Evolutionary conservation across 2,329 filamentous ascomycete species (phyloP).

Genomic region (Ilyonectria mors-panacis): DNA sequence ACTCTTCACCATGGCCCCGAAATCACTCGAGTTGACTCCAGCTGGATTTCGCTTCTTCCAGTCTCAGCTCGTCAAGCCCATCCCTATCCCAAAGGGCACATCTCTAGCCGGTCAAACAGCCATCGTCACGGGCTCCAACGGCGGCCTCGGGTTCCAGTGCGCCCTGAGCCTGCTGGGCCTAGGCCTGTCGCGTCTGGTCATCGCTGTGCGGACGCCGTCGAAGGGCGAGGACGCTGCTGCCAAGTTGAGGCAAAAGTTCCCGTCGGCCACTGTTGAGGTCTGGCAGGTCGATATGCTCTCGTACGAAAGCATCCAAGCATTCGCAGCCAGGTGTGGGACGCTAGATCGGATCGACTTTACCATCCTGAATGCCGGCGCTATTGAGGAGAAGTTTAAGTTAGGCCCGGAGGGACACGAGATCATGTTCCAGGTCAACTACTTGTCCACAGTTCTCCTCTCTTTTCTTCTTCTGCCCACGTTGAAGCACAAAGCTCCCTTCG

Average conservation of each 20-base stretch:
- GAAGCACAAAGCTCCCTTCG: conserved; percentile 43
- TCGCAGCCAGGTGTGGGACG: conserved; percentile 54
- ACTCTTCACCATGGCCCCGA: conserved; percentile 39
- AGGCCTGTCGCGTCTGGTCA: conserved; percentile 59
- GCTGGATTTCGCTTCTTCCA: conserved; percentile 41
- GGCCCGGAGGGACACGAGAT: conserved; percentile 56
- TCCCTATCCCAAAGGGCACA: conserved; percentile 37
- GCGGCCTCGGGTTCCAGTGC: conserved; percentile 64
- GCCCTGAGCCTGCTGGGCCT: conserved; percentile 57
- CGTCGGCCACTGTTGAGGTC: conserved; percentile 59
- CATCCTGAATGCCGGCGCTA: conserved; percentile 62
- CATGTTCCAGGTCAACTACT: conserved; percentile 58
- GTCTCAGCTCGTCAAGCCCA: conserved; percentile 47
- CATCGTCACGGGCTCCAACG: conserved; percentile 66
- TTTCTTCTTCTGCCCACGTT: conserved; percentile 53
- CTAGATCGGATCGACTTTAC: conserved; percentile 59
- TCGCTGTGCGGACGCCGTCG: conserved; percentile 60
- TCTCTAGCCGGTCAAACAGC: conserved; percentile 56
- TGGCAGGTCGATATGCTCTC: conserved; percentile 65
- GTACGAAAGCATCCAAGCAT: conserved; percentile 61
- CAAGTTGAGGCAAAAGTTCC: conserved; percentile 33
- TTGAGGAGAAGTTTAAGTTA: conserved; percentile 40
- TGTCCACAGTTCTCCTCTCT: conserved; percentile 54
- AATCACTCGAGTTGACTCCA: conserved; percentile 40
- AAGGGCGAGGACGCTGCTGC: conserved; percentile 59